Evolutionary conservation across 331 rosid genomes (phyloP), one percentile per base, ranked within the genome.

Genomic region (Cydonia oblonga): DNA sequence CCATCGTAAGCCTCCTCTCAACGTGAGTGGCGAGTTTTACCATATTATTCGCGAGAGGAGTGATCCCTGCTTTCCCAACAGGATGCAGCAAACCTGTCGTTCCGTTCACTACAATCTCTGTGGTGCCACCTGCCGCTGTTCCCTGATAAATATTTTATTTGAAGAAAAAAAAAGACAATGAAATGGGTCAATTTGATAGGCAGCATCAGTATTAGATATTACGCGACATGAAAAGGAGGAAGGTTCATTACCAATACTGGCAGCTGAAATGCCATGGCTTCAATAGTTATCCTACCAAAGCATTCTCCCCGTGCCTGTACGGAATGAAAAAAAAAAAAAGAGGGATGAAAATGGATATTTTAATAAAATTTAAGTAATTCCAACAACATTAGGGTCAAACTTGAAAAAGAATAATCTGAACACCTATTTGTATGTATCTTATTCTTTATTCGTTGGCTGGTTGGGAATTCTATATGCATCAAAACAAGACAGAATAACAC

Each of bases 1-100:
- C 84, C 84, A 80, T 80, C 3, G 84, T 80, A 18, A 80, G 80
- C 73, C 84, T 75, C 76, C 84, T 75, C 84, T 75, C 80, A 14
- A 75, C 80, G 29, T 75, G 80, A 57, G 77, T 80, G 7, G 84
- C 80, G 18, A 80, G 77, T 73, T 80, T 70, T 56, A 80, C 80
- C 7, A 80, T 75, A 15, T 80, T 80, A 16, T 70, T 75, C 0
- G 80, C 84, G 20, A 75, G 84, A 70, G 84, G 77, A 3, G 74
- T 49, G 15, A 80, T 61, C 62, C 83, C 84, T 30, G 46, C 73
- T 33, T 80, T 80, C 51, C 80, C 84, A 13, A 69, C 73, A 8
- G 80, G 83, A 75, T 80, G 80, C 77, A 80, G 42, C 38, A 80
- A 59, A 49, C 84, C 80, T 28, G 84, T 75, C 35, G 84, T 75